These are phyloP conservation scores for Fusarium falciforme DNA, from an alignment of 2,329 filamentous ascomycete genomes.

Conservation along the genomic window DNA sequence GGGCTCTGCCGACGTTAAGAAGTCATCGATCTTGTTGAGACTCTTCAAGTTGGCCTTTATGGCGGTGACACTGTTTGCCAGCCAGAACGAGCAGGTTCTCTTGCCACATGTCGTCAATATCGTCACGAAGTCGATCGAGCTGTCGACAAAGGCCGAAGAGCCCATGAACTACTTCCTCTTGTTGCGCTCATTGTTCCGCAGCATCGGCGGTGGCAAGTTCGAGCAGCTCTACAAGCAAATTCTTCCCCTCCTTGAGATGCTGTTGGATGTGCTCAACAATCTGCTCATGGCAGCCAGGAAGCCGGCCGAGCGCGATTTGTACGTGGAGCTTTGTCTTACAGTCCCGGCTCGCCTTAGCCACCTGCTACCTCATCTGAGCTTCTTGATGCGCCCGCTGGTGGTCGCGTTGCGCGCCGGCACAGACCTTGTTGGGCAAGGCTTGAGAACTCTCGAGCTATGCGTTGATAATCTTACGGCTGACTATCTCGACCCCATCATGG, in stretches of 20 bases:
- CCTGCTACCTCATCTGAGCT: constrained; percentile 92
- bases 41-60: constrained; percentile 99
- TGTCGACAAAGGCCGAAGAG: constrained; percentile 94
- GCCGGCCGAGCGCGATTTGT: constrained; percentile 90
- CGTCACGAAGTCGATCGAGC: constrained; percentile 95
- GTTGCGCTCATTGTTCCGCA: constrained; percentile 90
- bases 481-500: constrained; percentile 98
- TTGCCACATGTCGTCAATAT: constrained; percentile 97
- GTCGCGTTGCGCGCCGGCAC: constrained; percentile 91
- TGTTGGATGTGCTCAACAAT: constrained; percentile 96
- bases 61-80: constrained; percentile 96
- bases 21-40: constrained; percentile 90
- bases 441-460: constrained; percentile 93
- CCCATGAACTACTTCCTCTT: constrained; percentile 99
- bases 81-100: constrained; percentile 94
- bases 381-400: constrained; percentile 97
- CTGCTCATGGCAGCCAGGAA: constrained; percentile 90
- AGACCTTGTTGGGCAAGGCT: constrained; percentile 92
- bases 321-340: constrained; percentile 95
- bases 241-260: constrained; percentile 93
- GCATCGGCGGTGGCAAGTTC: constrained; percentile 96
- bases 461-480: constrained; percentile 98
- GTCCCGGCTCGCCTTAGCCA: constrained; percentile 96
- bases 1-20: constrained; percentile 89
- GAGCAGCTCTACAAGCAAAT: constrained; percentile 99